Percentiles rank a stretch among this genome's conserved stretches.
These are phyloP conservation scores for Scalesia atractyloides DNA, from an alignment of 129 eudicot species.

Conservation along the genomic window DNA sequence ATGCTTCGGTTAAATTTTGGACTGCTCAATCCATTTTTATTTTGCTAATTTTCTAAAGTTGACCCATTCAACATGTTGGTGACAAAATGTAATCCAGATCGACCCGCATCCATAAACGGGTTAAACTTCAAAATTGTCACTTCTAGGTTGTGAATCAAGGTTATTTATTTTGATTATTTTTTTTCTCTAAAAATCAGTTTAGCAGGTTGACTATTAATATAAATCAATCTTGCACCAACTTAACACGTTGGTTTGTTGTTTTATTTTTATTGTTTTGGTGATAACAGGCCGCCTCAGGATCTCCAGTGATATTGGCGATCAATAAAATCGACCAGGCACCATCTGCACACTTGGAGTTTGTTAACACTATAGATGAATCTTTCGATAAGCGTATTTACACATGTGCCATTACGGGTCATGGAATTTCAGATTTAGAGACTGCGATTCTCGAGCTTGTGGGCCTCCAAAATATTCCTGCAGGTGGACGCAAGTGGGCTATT, in stretches of 20 bases:
- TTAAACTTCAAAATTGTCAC: too few species aligned
- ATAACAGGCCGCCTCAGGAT: conserved; percentile 47
- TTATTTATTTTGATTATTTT: too few species aligned
- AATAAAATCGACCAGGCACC: conserved; percentile 84
- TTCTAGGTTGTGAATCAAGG: neutral
- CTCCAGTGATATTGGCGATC: conserved; percentile 78
- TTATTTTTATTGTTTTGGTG: neutral
- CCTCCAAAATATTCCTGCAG: conserved; percentile 64
- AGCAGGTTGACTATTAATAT: neutral
- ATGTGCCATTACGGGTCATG: conserved; percentile 90
- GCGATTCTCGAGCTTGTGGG: conserved; percentile 80
- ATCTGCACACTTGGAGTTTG: conserved; percentile 45
- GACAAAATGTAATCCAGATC: neutral
- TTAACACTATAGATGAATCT: conserved; percentile 24
- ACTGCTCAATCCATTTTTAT: neutral
- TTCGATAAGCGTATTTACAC: conserved; percentile 60
- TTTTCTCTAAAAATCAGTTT: neutral
- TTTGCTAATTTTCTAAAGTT: neutral
- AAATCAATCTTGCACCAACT: conserved; percentile 3
- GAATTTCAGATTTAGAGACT: conserved; percentile 66
- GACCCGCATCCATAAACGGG: too few species aligned
- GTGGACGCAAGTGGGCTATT: conserved; percentile 87
- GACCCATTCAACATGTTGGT: neutral
- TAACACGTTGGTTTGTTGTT: neutral
- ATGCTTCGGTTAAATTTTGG: too few species aligned